phyloP scores from a whole-genome alignment of 2,329 filamentous ascomycete species.

The Trichoderma atroviride region DNA sequence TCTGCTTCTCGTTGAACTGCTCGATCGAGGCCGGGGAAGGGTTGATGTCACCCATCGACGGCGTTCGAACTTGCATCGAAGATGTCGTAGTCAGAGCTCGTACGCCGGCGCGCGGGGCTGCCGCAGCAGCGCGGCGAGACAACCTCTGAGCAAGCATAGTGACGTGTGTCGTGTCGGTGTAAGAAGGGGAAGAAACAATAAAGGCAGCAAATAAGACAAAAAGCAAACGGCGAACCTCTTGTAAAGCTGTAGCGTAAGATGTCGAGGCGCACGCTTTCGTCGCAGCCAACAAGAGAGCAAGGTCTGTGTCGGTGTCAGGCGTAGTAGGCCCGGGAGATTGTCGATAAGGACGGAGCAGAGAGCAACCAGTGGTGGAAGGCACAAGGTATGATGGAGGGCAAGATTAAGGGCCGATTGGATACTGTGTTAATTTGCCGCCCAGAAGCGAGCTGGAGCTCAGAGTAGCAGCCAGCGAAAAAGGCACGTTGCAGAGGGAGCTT shows the following conservation, averaged over 20 bases:
- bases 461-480: slow-evolving; percentile 25
- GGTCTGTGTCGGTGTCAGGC: background rate
- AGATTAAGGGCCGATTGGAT: slow-evolving; percentile 37
- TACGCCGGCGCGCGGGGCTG: slow-evolving; percentile 51
- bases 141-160: slow-evolving; percentile 57
- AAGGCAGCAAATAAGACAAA: background rate
- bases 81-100: slow-evolving; percentile 63
- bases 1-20: slow-evolving; percentile 81
- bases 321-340: background rate
- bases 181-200: slow-evolving; percentile 19
- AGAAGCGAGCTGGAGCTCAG: background rate
- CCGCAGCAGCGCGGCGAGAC: slow-evolving; percentile 47
- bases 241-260: background rate
- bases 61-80: slow-evolving; percentile 53
- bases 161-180: slow-evolving; percentile 32
- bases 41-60: slow-evolving; percentile 85
- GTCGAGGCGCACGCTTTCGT: background rate
- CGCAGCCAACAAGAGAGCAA: background rate
- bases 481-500: slow-evolving; percentile 27
- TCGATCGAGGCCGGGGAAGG: slow-evolving; percentile 64
- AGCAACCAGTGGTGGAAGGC: slow-evolving; percentile 21
- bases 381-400: slow-evolving; percentile 35
- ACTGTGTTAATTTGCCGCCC: slow-evolving; percentile 19
- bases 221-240: background rate
- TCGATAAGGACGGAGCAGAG: slow-evolving; percentile 23